Evolutionary conservation across 345 rosid species (phyloP).

Genomic region (Cardamine occulta): DNA sequence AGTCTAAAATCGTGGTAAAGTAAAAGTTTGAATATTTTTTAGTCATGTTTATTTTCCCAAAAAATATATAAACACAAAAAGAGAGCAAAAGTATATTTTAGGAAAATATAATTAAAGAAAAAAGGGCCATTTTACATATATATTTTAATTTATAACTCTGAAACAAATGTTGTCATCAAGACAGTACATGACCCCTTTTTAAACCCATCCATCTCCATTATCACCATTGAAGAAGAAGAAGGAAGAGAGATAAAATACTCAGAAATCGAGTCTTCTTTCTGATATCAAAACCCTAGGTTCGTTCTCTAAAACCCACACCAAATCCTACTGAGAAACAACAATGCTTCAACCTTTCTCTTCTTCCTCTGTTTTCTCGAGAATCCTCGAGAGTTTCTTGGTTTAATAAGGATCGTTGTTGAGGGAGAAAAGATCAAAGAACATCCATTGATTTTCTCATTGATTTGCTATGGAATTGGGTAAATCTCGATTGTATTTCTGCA

Average conservation of each 20-base stretch:
- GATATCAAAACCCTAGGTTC: conserved; percentile 25
- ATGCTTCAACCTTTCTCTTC: conserved; percentile 41
- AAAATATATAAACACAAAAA: not conserved
- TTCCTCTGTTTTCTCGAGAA: conserved; percentile 34
- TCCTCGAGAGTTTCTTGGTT: conserved; percentile 14
- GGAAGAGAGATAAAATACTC: conserved; percentile 7
- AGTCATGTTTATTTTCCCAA: not conserved
- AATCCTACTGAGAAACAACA: conserved; percentile 17
- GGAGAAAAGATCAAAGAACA: not conserved
- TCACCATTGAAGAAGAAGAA: conserved; percentile 25
- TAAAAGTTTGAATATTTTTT: not conserved
- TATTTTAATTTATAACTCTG: not conserved
- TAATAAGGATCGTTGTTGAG: not conserved
- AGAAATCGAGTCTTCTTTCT: conserved; percentile 34
- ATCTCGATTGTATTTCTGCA: conserved; percentile 44
- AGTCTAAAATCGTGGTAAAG: not conserved
- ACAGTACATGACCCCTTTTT: conserved; percentile 1
- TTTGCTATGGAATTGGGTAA: conserved; percentile 58
- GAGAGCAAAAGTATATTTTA: not conserved
- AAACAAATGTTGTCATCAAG: conserved; percentile 19
- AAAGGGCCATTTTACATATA: not conserved
- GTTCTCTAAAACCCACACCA: conserved; percentile 34
- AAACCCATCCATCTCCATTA: conserved; percentile 31
- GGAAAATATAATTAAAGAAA: not conserved
- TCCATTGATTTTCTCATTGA: not conserved